A percentile compares a stretch with the other conserved stretches of the same genome.
phyloP scores from a whole-genome alignment of 2,329 filamentous ascomycete genomes.

The Colletotrichum sp. region DNA sequence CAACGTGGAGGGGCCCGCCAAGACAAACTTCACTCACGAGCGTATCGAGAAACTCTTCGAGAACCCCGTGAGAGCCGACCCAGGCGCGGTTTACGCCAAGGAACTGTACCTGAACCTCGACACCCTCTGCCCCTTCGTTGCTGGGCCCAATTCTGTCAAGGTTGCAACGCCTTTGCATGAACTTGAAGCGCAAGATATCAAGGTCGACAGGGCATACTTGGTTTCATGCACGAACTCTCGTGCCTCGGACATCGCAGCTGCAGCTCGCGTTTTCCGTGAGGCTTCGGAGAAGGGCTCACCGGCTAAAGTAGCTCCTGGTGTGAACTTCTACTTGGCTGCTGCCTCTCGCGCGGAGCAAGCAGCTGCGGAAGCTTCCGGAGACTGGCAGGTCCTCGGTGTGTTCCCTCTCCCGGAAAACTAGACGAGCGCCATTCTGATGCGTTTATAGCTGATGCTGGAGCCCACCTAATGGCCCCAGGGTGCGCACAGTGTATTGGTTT shows the following conservation, averaged over 20 bases:
- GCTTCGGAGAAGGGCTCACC: constrained; percentile 69
- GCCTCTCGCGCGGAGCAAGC: constrained; percentile 81
- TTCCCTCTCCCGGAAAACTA: not conserved
- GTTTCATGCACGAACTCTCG: constrained; percentile 91
- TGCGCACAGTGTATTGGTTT: no score
- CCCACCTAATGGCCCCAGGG: no score
- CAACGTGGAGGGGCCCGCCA: constrained; percentile 49
- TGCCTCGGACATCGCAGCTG: constrained; percentile 79
- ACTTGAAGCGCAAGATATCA: constrained; percentile 76
- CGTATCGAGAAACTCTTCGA: constrained; percentile 74
- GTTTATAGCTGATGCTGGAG: constrained; percentile 60
- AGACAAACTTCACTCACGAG: constrained; percentile 72
- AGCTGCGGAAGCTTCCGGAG: constrained; percentile 77
- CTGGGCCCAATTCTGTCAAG: constrained; percentile 92
- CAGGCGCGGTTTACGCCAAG: constrained; percentile 83
- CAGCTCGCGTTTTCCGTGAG: constrained; percentile 84
- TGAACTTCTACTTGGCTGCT: constrained; percentile 89
- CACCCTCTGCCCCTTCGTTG: constrained; percentile 81
- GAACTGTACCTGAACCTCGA: constrained; percentile 81
- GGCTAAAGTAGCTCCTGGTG: constrained; percentile 75
- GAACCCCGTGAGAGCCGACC: constrained; percentile 73
- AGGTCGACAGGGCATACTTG: constrained; percentile 83
- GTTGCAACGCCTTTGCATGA: constrained; percentile 78
- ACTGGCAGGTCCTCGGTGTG: constrained; percentile 75
- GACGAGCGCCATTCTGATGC: not conserved